Conservation (phyloP, 176 grass and related monocot genomes). For the barley (Hordeum vulgare) region DNA sequence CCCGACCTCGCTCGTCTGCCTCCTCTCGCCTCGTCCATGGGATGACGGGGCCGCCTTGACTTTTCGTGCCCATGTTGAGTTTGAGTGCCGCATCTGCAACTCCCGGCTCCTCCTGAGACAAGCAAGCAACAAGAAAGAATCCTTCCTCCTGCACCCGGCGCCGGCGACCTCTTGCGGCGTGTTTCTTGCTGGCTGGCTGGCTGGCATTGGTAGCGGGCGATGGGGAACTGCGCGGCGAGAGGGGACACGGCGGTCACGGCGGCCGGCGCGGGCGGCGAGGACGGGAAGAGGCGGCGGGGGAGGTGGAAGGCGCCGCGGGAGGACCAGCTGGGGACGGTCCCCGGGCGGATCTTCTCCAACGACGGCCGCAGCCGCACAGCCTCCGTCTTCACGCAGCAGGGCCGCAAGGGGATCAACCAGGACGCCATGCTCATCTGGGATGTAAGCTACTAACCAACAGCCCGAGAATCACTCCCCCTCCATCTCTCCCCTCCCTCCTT, state of each 20-base stretch:
- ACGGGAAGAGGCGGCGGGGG: constrained; percentile 16
- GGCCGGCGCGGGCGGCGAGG: not conserved
- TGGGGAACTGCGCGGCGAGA: constrained; percentile 57
- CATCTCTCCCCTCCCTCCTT: not conserved
- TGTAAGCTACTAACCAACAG: constrained; percentile 35
- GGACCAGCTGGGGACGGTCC: constrained; percentile 60
- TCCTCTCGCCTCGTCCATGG: constrained; percentile 1
- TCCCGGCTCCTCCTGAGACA: constrained; percentile 1
- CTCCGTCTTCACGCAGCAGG: constrained; percentile 87
- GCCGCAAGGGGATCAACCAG: constrained; percentile 95
- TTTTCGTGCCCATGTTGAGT: constrained; percentile 14
- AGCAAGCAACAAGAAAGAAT: not conserved
- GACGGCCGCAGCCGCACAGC: constrained; percentile 61
- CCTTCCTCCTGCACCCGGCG: not conserved
- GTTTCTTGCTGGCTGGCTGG: not conserved
- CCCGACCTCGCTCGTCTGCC: not conserved
- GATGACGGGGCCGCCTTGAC: constrained; percentile 28
- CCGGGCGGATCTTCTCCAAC: constrained; percentile 94
- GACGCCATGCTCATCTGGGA: constrained; percentile 99
- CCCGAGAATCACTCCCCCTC: not conserved
- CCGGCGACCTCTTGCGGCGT: not conserved
- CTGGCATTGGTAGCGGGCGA: constrained; percentile 26
- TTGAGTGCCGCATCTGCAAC: constrained; percentile 21
- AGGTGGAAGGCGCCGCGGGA: constrained; percentile 62
- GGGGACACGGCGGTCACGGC: constrained; percentile 23